phyloP scores from a whole-genome alignment of 1,139 yeast genomes.

The Zygosaccharomyces sapae region DNA sequence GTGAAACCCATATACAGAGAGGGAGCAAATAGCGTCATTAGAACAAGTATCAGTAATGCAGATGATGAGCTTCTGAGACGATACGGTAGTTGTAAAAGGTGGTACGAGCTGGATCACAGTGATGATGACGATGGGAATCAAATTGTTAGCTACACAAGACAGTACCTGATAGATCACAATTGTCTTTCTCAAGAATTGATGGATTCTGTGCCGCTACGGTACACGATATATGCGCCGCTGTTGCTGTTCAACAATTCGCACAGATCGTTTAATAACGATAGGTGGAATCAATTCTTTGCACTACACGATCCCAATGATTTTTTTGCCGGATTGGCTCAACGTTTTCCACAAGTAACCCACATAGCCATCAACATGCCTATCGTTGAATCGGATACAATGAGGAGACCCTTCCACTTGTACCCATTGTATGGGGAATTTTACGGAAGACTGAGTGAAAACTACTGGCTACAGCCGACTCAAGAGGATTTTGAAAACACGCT shows the following conservation, averaged over 20 bases:
- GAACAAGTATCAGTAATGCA: conserved; percentile 22
- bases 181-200: conserved; percentile 16
- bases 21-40: conserved; percentile 20
- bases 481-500: conserved; percentile 50
- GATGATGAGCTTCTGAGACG: conserved; percentile 9
- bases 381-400: conserved; percentile 49
- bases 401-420: conserved; percentile 55
- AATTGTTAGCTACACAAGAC: conserved; percentile 18
- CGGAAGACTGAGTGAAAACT: conserved; percentile 15
- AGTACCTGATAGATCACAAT: conserved; percentile 13
- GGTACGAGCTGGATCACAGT: conserved; percentile 7
- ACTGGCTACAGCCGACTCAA: conserved; percentile 41
- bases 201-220: conserved; percentile 45
- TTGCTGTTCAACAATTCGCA: conserved; percentile 45
- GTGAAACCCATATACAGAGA: conserved; percentile 28
- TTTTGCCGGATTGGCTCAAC: conserved; percentile 32
- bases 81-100: conserved; percentile 2
- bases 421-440: conserved; percentile 56
- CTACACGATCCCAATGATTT: conserved; percentile 21
- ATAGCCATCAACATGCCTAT: conserved; percentile 73
- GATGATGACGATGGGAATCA: conserved; percentile 8
- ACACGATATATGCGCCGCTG: conserved; percentile 66
- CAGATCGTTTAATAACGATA: conserved; percentile 40
- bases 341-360: conserved; percentile 46
- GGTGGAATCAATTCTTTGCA: conserved; percentile 38